Percentiles rank a stretch among this genome's conserved stretches.
Evolutionary conservation across 2,329 filamentous ascomycete species (phyloP).

Genomic region (Cyclaneusma minus): DNA sequence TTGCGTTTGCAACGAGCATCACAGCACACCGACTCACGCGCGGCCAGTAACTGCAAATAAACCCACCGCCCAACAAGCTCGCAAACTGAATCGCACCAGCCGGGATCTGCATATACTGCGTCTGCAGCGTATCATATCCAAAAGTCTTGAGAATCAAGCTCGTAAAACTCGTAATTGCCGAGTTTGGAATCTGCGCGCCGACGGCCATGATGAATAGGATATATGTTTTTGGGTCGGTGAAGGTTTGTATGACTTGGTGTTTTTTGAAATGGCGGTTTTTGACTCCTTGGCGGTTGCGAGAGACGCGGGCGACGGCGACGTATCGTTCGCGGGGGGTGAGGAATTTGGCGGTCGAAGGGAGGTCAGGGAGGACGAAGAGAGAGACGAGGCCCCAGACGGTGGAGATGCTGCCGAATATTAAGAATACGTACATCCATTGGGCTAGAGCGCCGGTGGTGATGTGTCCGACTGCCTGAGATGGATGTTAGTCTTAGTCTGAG

Average conservation of each 20-base stretch:
- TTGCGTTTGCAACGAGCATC: slow-evolving; percentile 37
- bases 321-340: slow-evolving; percentile 38
- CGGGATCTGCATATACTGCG: slow-evolving; percentile 43
- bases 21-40: slow-evolving; percentile 32
- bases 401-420: slow-evolving; percentile 41
- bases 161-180: slow-evolving; percentile 33
- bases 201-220: slow-evolving; percentile 34
- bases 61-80: slow-evolving; percentile 32
- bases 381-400: slow-evolving; percentile 36
- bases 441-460: slow-evolving; percentile 31
- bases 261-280: slow-evolving; percentile 33
- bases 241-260: slow-evolving; percentile 29
- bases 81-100: slow-evolving; percentile 41
- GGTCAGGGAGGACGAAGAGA: slow-evolving; percentile 43
- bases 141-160: slow-evolving; percentile 13
- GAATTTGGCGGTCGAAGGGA: slow-evolving; percentile 45
- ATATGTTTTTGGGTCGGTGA: slow-evolving; percentile 41
- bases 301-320: slow-evolving; percentile 35
- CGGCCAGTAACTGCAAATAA: slow-evolving; percentile 34
- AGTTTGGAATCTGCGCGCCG: slow-evolving; percentile 39
- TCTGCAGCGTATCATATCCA: slow-evolving; percentile 27
- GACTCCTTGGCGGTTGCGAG: slow-evolving; percentile 33
- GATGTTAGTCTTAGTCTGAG: slow-evolving; percentile 18
- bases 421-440: slow-evolving; percentile 40
- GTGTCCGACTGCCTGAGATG: slow-evolving; percentile 44